Conservation (phyloP, 257 asterid genomes). For the Solanum raphanifolium region DNA sequence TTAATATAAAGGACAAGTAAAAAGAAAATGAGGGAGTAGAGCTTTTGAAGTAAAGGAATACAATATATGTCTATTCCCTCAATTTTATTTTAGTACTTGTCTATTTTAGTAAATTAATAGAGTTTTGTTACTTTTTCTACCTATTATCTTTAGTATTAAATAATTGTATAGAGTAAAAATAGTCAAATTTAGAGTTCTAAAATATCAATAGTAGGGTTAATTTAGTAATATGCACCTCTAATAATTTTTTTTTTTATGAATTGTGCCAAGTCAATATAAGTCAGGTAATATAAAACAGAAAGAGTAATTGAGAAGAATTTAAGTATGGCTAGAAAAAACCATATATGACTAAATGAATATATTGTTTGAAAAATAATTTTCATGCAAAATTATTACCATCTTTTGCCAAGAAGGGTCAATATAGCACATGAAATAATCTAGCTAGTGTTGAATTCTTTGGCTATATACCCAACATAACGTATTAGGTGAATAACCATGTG, state of each 20-base stretch:
- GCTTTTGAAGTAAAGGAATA: background rate
- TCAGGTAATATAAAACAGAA: background rate
- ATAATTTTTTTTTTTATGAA: background rate
- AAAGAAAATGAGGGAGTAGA: background rate
- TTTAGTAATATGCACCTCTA: background rate
- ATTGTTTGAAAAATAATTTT: background rate
- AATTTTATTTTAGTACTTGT: background rate
- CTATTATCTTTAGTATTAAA: background rate
- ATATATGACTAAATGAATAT: background rate
- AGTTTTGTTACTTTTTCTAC: background rate
- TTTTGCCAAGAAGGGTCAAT: background rate
- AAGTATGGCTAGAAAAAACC: background rate
- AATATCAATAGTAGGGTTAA: no score
- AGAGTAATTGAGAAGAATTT: background rate
- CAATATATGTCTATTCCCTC: background rate
- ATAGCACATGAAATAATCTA: background rate
- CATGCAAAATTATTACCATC: background rate
- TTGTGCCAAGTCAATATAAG: background rate
- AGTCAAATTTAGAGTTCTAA: no score
- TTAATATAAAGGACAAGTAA: background rate
- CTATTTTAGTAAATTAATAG: background rate
- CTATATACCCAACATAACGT: background rate
- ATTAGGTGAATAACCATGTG: background rate
- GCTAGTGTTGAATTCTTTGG: background rate
- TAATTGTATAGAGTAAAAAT: background rate